Evolutionary conservation across 495 filamentous ascomycete species (phyloP).

Genomic region (Evansstolkia leycettana): DNA sequence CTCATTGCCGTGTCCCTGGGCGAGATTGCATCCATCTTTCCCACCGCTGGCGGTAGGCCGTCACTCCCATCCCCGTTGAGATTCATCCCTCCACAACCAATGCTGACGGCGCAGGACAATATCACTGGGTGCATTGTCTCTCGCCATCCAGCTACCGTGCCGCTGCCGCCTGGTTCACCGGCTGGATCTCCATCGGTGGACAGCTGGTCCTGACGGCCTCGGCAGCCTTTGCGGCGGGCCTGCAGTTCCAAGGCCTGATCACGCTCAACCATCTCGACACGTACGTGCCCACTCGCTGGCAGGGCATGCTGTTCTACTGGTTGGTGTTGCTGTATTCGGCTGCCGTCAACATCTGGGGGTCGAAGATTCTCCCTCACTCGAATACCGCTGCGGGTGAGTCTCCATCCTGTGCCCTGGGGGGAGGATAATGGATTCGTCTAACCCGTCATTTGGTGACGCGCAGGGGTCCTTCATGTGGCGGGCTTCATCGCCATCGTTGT

Average conservation of each 20-base stretch:
- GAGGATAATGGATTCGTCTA: too few relatives aligned
- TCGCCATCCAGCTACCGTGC: constrained; percentile 8
- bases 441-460: too few relatives aligned
- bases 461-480: constrained; percentile 10
- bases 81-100: too few relatives aligned
- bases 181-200: constrained; percentile 18
- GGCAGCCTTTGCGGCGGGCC: constrained; percentile 13
- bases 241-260: constrained; percentile 13
- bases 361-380: constrained; percentile 13
- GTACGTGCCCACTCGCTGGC: constrained; percentile 9
- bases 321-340: too few relatives aligned
- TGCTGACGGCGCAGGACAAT: constrained; percentile 9
- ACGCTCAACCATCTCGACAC: constrained; percentile 13
- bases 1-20: constrained; percentile 13
- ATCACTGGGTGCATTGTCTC: constrained; percentile 16
- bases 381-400: too few relatives aligned
- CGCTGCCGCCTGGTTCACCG: constrained; percentile 14
- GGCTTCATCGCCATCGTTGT: too few relatives aligned
- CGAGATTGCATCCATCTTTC: constrained; percentile 17
- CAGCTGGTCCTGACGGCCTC: constrained; percentile 19
- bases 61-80: not conserved
- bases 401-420: too few relatives aligned
- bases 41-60: constrained; percentile 14
- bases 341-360: constrained; percentile 11
- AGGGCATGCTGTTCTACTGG: constrained; percentile 17